Percentiles rank a stretch among this genome's conserved stretches.
Conservation (phyloP, 1,139 yeast genomes). For the Sugiyamaella novakii region DNA sequence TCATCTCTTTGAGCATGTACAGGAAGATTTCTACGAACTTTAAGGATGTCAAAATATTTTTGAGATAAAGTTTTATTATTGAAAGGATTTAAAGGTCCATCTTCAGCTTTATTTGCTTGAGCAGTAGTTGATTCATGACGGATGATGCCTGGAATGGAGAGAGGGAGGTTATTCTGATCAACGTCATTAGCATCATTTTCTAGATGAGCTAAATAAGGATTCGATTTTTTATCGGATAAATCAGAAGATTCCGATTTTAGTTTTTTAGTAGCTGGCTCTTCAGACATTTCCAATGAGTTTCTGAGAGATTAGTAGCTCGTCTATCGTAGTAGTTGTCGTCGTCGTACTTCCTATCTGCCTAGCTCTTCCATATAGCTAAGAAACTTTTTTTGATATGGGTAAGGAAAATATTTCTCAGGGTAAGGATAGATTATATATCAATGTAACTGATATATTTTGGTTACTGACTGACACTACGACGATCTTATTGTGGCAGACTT, state of each 20-base stretch:
- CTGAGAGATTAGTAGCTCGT: background rate
- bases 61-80: constrained; percentile 64
- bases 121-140: constrained; percentile 72
- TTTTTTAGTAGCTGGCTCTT: constrained; percentile 31
- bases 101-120: constrained; percentile 66
- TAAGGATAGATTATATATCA: background rate
- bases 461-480: background rate
- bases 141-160: too few species aligned
- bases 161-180: background rate
- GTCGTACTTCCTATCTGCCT: too few species aligned
- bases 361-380: background rate
- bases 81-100: constrained; percentile 71
- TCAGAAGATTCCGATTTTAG: constrained; percentile 24
- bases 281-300: constrained; percentile 20
- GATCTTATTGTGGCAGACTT: background rate
- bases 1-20: constrained; percentile 93
- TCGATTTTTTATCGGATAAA: constrained; percentile 23
- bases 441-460: background rate
- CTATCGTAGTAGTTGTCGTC: too few species aligned
- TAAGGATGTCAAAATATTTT: constrained; percentile 74
- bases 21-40: constrained; percentile 81
- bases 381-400: constrained; percentile 12
- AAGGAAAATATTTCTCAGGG: constrained; percentile 16
- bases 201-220: constrained; percentile 40
- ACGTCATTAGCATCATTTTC: constrained; percentile 27